phyloP scores from a whole-genome alignment of 352 stramenopile species.

The Phytophthora cryptogea region DNA sequence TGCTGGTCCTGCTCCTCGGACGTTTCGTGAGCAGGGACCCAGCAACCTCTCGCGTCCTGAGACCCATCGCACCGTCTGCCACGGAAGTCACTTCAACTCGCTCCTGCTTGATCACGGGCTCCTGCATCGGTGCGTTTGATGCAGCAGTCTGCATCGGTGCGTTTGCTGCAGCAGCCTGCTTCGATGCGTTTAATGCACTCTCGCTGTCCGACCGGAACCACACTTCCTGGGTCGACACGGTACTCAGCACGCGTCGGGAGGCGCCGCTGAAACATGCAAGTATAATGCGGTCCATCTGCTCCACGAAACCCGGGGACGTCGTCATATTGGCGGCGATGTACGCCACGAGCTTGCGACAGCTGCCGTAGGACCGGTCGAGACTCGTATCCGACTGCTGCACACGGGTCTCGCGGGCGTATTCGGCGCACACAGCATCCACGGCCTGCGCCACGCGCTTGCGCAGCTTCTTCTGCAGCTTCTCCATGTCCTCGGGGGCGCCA shows the following conservation, averaged over 20 bases:
- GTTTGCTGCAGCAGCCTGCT: too few relatives aligned
- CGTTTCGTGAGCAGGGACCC: slow-evolving; percentile 20
- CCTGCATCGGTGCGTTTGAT: neutral
- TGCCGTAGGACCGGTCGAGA: slow-evolving; percentile 53
- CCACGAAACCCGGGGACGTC: slow-evolving; percentile 54
- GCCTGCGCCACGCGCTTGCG: slow-evolving; percentile 46
- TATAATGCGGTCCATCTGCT: slow-evolving; percentile 79
- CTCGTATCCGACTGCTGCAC: slow-evolving; percentile 19
- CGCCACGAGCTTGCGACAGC: slow-evolving; percentile 51
- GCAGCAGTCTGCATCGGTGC: too few relatives aligned
- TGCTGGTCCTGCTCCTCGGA: slow-evolving; percentile 28
- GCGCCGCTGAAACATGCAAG: slow-evolving; percentile 65
- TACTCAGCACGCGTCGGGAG: slow-evolving; percentile 49
- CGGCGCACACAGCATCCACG: slow-evolving; percentile 47
- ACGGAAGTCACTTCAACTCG: slow-evolving; percentile 11
- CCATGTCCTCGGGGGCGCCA: slow-evolving; percentile 4
- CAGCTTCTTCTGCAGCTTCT: slow-evolving; percentile 31
- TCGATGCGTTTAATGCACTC: too few relatives aligned
- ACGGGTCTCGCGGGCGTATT: slow-evolving; percentile 24
- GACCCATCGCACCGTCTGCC: slow-evolving; percentile 12
- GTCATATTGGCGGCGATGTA: slow-evolving; percentile 66
- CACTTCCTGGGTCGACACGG: slow-evolving; percentile 52
- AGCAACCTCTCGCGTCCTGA: slow-evolving; percentile 18
- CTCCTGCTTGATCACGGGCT: slow-evolving; percentile 30
- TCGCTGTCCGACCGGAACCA: slow-evolving; percentile 41